Evolutionary conservation across 2,329 filamentous ascomycete species (phyloP).

Genomic region (Onygenales sp.): DNA sequence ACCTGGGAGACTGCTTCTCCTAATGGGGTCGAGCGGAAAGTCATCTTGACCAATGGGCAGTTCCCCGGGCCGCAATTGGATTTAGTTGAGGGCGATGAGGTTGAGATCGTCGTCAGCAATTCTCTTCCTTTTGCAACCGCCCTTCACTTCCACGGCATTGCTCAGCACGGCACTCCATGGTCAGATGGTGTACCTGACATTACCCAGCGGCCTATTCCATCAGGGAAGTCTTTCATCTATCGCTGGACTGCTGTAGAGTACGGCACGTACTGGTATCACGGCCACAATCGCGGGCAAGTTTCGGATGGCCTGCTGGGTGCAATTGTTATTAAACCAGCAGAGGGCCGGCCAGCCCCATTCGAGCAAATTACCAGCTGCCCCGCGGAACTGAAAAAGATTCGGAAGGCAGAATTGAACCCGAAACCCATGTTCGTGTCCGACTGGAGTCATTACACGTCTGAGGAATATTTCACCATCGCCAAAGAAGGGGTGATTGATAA

Average conservation of each 20-base stretch:
- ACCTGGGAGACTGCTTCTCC: constrained; percentile 12
- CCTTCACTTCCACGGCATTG: constrained; percentile 26
- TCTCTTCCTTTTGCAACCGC: constrained; percentile 9
- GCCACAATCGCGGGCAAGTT: constrained; percentile 39
- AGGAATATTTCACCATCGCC: constrained; percentile 22
- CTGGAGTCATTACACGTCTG: constrained; percentile 42
- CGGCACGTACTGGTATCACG: constrained; percentile 29
- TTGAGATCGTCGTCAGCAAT: constrained; percentile 12
- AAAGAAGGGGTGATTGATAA: constrained; percentile 23
- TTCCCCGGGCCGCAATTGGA: constrained; percentile 14
- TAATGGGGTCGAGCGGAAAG: constrained; percentile 13
- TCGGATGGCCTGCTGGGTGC: constrained; percentile 48
- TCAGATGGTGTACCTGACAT: constrained; percentile 15
- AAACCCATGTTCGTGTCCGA: constrained; percentile 43
- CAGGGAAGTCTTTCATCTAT: constrained; percentile 20
- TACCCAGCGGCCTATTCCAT: constrained; percentile 14
- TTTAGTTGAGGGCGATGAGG: constrained; percentile 6
- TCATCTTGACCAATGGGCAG: constrained; percentile 11
- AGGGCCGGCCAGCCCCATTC: constrained; percentile 35
- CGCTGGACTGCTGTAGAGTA: constrained; percentile 26
- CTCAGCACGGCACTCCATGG: constrained; percentile 18
- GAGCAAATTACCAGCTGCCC: constrained; percentile 33
- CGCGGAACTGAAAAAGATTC: constrained; percentile 30
- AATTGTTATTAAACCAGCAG: constrained; percentile 35
- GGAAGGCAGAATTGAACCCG: constrained; percentile 35